A percentile compares a stretch with the other conserved stretches of the same genome.
Conservation (phyloP, 495 filamentous ascomycete genomes). For the Aspergillus kassunensis region DNA sequence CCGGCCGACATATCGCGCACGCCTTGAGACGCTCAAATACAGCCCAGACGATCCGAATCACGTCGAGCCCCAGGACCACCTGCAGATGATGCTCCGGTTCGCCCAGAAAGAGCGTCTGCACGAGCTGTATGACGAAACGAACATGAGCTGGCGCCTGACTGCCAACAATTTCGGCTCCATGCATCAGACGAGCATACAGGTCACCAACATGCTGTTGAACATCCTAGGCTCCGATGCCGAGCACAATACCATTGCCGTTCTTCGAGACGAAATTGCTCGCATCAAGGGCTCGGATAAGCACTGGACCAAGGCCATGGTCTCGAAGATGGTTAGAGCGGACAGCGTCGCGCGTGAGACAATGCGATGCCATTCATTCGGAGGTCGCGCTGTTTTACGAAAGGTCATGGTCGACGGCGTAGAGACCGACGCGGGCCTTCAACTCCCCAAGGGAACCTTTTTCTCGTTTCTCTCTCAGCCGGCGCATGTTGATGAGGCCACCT, state of each 20-base stretch:
- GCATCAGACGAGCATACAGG: constrained; percentile 47
- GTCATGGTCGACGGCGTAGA: constrained; percentile 19
- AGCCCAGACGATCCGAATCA: constrained; percentile 12
- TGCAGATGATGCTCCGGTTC: constrained; percentile 36
- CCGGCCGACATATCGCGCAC: constrained; percentile 16
- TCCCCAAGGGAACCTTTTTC: constrained; percentile 30
- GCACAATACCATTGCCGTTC: constrained; percentile 29
- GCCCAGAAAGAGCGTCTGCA: constrained; percentile 27
- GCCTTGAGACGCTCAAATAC: constrained; percentile 20
- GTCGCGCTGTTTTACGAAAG: constrained; percentile 27
- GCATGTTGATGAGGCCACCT: constrained; percentile 29
- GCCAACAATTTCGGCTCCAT: constrained; percentile 48
- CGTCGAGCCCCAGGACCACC: constrained; percentile 26
- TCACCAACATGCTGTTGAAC: constrained; percentile 42
- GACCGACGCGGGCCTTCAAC: constrained; percentile 25
- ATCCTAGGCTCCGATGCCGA: constrained; percentile 34
- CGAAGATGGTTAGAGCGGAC: constrained; percentile 32
- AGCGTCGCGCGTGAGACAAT: constrained; percentile 40
- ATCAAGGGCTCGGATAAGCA: constrained; percentile 10
- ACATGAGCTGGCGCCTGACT: constrained; percentile 32
- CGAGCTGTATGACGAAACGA: constrained; percentile 24
- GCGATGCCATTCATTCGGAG: constrained; percentile 30
- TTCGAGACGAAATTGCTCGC: constrained; percentile 27
- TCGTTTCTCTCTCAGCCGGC: constrained; percentile 24
- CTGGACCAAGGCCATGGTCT: constrained; percentile 32